A percentile compares a stretch with the other conserved stretches of the same genome.
Conservation (phyloP, 192 early-diverging fungal genomes). For the Paraglomus brasilianum region DNA sequence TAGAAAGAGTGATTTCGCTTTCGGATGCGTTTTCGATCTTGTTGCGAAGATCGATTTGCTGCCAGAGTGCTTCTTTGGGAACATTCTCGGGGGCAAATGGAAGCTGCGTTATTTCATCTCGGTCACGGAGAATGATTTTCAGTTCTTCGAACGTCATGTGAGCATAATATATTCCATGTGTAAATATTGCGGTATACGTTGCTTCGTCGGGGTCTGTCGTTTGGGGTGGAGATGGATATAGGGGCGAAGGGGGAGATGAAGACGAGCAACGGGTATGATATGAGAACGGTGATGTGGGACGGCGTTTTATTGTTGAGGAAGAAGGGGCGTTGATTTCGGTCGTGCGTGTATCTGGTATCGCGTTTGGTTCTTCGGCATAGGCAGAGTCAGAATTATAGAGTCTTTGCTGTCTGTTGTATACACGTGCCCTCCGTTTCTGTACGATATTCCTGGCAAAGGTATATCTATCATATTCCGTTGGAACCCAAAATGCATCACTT, state of each 20-base stretch:
- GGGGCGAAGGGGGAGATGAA: not conserved
- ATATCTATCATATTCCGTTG: constrained; percentile 58
- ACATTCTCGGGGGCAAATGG: constrained; percentile 38
- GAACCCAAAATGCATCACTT: constrained; percentile 59
- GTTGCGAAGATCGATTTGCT: constrained; percentile 48
- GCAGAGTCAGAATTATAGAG: too few species aligned
- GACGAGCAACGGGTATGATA: constrained; percentile 29
- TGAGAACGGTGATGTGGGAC: not conserved
- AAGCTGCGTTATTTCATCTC: constrained; percentile 36
- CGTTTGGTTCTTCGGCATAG: too few species aligned
- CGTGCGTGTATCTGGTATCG: too few species aligned
- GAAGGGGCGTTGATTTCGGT: not conserved
- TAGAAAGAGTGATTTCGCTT: constrained; percentile 32
- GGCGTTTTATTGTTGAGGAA: constrained; percentile 13
- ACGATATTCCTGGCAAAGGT: constrained; percentile 41
- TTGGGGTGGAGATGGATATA: not conserved
- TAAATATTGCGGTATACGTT: constrained; percentile 39
- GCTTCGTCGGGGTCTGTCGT: constrained; percentile 20
- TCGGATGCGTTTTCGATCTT: constrained; percentile 43
- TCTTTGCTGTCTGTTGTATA: not conserved
- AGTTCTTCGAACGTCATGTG: constrained; percentile 58
- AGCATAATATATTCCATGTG: constrained; percentile 47
- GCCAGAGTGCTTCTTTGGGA: constrained; percentile 52
- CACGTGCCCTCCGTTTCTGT: constrained; percentile 27
- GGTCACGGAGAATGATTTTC: constrained; percentile 40